A percentile compares a stretch with the other conserved stretches of the same genome.
Evolutionary conservation across 768 basidiomycete species (phyloP).

Genomic region (Auricularia sp.): DNA sequence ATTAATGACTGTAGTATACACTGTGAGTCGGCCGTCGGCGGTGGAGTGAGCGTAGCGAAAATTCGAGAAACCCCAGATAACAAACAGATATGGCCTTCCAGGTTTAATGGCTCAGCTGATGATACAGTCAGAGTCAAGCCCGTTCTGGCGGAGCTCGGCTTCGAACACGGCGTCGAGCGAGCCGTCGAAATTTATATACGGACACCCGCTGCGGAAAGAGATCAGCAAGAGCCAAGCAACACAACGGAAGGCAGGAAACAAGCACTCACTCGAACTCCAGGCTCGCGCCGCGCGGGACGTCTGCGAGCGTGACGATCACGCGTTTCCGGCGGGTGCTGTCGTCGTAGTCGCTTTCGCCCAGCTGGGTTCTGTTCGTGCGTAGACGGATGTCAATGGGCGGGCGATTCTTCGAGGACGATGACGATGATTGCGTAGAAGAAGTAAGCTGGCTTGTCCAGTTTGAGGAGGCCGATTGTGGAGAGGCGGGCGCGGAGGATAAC

Average conservation of each 20-base stretch:
- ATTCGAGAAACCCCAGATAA: too few relatives aligned
- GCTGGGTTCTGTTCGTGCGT: neutral
- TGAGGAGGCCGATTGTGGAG: neutral
- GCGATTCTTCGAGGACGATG: neutral
- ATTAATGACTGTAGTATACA: neutral
- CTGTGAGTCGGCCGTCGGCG: too few relatives aligned
- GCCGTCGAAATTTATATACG: neutral
- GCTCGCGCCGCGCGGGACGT: neutral
- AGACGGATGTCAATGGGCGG: neutral
- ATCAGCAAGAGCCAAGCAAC: neutral
- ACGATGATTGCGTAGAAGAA: neutral
- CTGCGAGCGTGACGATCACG: neutral
- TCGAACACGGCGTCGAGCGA: neutral
- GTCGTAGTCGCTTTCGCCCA: neutral
- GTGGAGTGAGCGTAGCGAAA: too few relatives aligned
- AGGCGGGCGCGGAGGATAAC: neutral
- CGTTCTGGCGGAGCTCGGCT: neutral
- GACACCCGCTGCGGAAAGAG: neutral
- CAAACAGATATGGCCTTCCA: too few relatives aligned
- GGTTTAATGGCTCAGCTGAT: neutral
- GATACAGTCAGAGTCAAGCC: neutral
- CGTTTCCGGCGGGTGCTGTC: neutral
- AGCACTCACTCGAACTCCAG: neutral
- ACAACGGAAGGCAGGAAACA: neutral
- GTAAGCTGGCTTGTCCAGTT: neutral